Conservation (phyloP, 129 eudicot genomes). For the Helichrysum umbraculigerum region DNA sequence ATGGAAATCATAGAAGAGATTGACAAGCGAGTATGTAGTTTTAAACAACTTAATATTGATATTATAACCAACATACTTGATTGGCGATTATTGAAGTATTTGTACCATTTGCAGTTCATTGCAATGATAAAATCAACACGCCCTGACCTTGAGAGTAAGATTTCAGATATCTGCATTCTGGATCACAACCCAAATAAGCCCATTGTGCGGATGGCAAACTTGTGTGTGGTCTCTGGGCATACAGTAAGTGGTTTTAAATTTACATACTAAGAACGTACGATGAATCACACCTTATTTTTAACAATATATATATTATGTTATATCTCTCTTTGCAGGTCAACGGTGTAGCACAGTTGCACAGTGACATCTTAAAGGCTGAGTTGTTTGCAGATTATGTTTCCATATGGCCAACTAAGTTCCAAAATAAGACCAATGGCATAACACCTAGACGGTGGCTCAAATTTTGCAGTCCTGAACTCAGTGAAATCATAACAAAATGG, state of each 20-base stretch:
- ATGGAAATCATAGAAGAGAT: constrained; percentile 98
- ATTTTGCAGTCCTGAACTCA: constrained; percentile 97
- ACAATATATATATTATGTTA: constrained; percentile 2
- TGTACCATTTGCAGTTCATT: constrained; percentile 56
- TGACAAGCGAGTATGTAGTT: constrained; percentile 69
- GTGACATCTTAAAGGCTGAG: constrained; percentile 89
- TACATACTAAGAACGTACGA: neutral
- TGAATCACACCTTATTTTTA: neutral
- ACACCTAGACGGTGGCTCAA: constrained; percentile 98
- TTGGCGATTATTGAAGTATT: constrained; percentile 10
- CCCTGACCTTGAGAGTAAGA: constrained; percentile 83
- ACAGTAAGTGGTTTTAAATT: constrained; percentile 48
- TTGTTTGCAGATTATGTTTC: constrained; percentile 90
- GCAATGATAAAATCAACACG: constrained; percentile 66
- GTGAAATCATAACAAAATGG: constrained; percentile 93
- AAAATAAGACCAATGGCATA: constrained; percentile 96
- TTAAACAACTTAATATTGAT: constrained; percentile 1
- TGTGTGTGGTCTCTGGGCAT: constrained; percentile 97
- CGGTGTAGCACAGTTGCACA: constrained; percentile 98
- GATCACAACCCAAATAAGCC: constrained; percentile 90
- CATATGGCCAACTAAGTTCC: constrained; percentile 96
- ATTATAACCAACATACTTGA: constrained; percentile 4
- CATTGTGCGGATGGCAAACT: constrained; percentile 97
- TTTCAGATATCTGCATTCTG: constrained; percentile 68
- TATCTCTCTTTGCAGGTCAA: constrained; percentile 63